phyloP scores from a whole-genome alignment of 371 early-diverging fungal species.

The Haplosporangium sp. region DNA sequence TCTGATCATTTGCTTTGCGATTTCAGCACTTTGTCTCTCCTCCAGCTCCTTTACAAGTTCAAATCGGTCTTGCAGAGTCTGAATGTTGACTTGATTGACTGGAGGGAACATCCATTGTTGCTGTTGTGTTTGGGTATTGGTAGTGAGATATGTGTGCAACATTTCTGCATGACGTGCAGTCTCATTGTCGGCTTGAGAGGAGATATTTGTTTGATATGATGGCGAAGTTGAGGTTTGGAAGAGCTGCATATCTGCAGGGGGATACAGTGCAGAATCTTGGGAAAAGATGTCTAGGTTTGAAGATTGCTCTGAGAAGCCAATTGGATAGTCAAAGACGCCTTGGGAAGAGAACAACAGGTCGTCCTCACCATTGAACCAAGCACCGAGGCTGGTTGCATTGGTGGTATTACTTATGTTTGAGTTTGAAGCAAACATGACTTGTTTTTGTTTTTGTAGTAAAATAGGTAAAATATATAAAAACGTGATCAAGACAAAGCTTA shows the following conservation, averaged over 20 bases:
- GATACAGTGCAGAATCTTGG: constrained; percentile 24
- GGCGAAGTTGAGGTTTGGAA: not conserved
- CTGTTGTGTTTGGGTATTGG: constrained; percentile 19
- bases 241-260: not conserved
- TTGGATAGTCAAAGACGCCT: constrained; percentile 32
- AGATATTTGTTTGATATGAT: not conserved
- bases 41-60: constrained; percentile 16
- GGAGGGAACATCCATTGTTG: constrained; percentile 20
- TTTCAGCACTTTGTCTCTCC: too few species aligned
- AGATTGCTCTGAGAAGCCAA: not conserved
- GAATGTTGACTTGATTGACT: not conserved
- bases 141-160: constrained; percentile 42
- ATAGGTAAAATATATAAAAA: constrained; percentile 4
- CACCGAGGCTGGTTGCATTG: not conserved
- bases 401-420: not conserved
- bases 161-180: constrained; percentile 45
- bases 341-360: constrained; percentile 37
- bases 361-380: constrained; percentile 39
- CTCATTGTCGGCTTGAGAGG: constrained; percentile 15
- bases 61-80: constrained; percentile 1
- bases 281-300: constrained; percentile 15
- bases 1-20: constrained; percentile 1
- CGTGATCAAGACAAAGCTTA: constrained; percentile 11
- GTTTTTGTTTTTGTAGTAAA: not conserved
- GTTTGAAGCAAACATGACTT: constrained; percentile 29